Conservation (phyloP, 768 basidiomycete genomes). For the Pisolithus sp. region DNA sequence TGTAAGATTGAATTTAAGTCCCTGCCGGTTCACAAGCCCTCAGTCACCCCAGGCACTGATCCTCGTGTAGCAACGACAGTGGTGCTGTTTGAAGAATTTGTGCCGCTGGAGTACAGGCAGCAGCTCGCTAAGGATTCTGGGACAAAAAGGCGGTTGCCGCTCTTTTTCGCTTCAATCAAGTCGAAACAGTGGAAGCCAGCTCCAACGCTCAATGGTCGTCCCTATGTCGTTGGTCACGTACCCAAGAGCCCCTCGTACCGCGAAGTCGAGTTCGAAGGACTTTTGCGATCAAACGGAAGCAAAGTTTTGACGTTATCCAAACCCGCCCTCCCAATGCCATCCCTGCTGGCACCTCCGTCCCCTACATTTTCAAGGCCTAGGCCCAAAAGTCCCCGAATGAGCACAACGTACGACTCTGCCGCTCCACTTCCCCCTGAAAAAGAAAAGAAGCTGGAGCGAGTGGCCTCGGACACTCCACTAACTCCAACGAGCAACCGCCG, state of each 20-base stretch:
- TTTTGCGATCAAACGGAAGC: slow-evolving; percentile 51
- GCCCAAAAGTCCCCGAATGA: slow-evolving; percentile 17
- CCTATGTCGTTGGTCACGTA: slow-evolving; percentile 60
- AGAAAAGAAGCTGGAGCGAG: slow-evolving; percentile 20
- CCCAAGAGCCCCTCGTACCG: slow-evolving; percentile 45
- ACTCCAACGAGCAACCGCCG: slow-evolving; percentile 29
- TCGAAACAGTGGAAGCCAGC: slow-evolving; percentile 70
- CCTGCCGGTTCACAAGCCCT: slow-evolving; percentile 38
- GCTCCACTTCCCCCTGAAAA: slow-evolving; percentile 14
- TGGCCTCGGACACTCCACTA: slow-evolving; percentile 22
- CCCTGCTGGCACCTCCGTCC: slow-evolving; percentile 20
- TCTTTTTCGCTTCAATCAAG: slow-evolving; percentile 50
- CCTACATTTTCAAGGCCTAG: slow-evolving; percentile 27
- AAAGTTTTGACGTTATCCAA: slow-evolving; percentile 34
- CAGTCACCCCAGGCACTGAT: slow-evolving; percentile 34
- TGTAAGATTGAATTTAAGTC: slow-evolving; percentile 83
- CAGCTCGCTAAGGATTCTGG: slow-evolving; percentile 55
- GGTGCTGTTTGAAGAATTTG: slow-evolving; percentile 89
- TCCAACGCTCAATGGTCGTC: slow-evolving; percentile 73
- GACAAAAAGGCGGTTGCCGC: slow-evolving; percentile 58
- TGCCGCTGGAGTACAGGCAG: slow-evolving; percentile 81
- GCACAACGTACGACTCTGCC: slow-evolving; percentile 6
- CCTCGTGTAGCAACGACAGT: slow-evolving; percentile 69
- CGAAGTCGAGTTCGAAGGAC: slow-evolving; percentile 76
- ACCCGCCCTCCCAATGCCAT: slow-evolving; percentile 7